Percentiles rank a stretch among this genome's conserved stretches.
Conservation (phyloP, 331 rosid species). For the Ulmus americana region DNA sequence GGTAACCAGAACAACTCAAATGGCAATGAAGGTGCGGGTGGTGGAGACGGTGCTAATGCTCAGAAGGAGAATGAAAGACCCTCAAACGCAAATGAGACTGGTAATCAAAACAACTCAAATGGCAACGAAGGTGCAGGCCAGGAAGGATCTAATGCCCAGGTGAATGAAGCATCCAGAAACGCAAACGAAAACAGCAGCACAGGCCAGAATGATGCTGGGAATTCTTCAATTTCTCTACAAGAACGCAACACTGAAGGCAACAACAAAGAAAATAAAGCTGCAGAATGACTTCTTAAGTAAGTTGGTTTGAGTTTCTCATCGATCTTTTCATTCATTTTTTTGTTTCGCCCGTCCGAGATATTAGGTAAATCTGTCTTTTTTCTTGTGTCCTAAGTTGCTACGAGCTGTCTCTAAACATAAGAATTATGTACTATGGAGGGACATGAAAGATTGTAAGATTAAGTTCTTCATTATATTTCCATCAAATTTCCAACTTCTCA, state of each 20-base stretch:
- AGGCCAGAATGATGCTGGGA: constrained; percentile 28
- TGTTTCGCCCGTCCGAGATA: neutral
- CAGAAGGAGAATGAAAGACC: constrained; percentile 27
- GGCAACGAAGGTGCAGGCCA: constrained; percentile 31
- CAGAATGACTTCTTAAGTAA: constrained; percentile 35
- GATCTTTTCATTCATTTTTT: constrained; percentile 1
- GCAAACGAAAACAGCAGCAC: constrained; percentile 22
- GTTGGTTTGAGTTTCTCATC: constrained; percentile 14
- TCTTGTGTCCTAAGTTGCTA: neutral
- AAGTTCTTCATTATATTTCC: neutral
- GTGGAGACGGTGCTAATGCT: constrained; percentile 30
- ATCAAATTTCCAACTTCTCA: neutral
- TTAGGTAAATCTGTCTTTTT: constrained; percentile 4
- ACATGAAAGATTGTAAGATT: neutral
- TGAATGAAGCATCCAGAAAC: constrained; percentile 35
- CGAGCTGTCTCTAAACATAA: neutral
- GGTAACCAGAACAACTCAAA: constrained; percentile 31
- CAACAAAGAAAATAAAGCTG: constrained; percentile 34
- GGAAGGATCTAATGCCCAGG: constrained; percentile 35
- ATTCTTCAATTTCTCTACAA: constrained; percentile 41
- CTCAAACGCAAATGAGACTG: constrained; percentile 26
- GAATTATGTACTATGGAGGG: neutral
- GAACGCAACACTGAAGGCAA: constrained; percentile 44
- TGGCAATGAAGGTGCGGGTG: constrained; percentile 28
- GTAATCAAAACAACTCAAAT: constrained; percentile 29